These are phyloP conservation scores for Fonsecaea erecta DNA, from an alignment of 2,329 filamentous ascomycete species.

Conservation along the genomic window DNA sequence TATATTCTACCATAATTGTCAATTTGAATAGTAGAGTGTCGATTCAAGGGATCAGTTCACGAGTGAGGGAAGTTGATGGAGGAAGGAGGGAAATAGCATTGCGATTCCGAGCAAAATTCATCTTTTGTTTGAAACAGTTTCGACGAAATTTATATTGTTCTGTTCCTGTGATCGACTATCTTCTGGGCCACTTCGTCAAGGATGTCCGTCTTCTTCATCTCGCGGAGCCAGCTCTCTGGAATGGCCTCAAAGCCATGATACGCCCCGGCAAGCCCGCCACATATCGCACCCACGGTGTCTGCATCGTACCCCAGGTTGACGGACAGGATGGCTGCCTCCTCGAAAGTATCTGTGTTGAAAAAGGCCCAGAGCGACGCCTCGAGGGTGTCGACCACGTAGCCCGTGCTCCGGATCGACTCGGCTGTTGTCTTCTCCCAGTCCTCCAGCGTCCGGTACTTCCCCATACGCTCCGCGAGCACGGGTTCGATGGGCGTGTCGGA, in stretches of 20 bases:
- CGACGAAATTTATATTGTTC: slow-evolving; percentile 33
- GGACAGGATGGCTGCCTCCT: slow-evolving; percentile 46
- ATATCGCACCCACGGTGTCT: slow-evolving; percentile 52
- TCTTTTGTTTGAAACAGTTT: slow-evolving; percentile 35
- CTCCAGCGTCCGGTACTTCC: slow-evolving; percentile 28
- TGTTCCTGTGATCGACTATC: slow-evolving; percentile 12
- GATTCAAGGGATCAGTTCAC: no score
- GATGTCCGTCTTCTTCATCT: slow-evolving; percentile 32
- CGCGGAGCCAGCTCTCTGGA: slow-evolving; percentile 36
- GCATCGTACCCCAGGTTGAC: slow-evolving; percentile 52
- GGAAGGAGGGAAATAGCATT: no score
- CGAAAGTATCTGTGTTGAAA: slow-evolving; percentile 46
- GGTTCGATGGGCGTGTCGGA: slow-evolving; percentile 20
- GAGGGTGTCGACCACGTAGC: slow-evolving; percentile 50
- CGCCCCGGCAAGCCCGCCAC: slow-evolving; percentile 50
- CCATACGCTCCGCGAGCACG: slow-evolving; percentile 35
- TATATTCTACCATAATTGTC: no score
- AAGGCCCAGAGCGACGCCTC: slow-evolving; percentile 52
- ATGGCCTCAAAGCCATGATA: slow-evolving; percentile 47
- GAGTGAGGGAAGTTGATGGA: no score
- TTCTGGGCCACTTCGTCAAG: slow-evolving; percentile 27
- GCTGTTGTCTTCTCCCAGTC: slow-evolving; percentile 39
- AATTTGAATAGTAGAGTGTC: no score
- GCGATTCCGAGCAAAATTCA: neutral
- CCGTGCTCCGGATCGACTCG: slow-evolving; percentile 43